These are phyloP conservation scores for Mycena filopes DNA, from an alignment of 768 basidiomycete species.

Conservation along the genomic window DNA sequence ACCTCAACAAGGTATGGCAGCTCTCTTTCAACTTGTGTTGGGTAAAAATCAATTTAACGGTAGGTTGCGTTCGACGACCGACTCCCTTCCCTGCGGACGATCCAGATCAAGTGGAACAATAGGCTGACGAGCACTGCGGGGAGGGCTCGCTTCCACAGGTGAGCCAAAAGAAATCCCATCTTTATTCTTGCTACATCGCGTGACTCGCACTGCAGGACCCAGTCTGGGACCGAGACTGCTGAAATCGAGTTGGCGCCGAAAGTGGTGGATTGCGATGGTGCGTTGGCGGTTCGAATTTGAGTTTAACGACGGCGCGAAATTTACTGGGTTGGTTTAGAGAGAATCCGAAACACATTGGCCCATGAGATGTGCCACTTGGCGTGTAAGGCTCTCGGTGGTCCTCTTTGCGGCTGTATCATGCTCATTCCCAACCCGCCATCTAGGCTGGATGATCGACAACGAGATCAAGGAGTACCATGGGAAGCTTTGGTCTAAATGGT, in stretches of 20 bases:
- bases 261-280: constrained; percentile 82
- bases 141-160: constrained; percentile 73
- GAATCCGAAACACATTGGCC: constrained; percentile 83
- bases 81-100: constrained; percentile 57
- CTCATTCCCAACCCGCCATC: too few species aligned
- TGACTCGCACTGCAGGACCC: constrained; percentile 36
- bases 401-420: too few species aligned
- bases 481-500: constrained; percentile 21
- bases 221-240: constrained; percentile 67
- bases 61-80: constrained; percentile 64
- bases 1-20: constrained; percentile 70
- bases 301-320: too few species aligned
- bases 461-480: constrained; percentile 53
- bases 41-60: too few species aligned
- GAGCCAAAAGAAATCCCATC: constrained; percentile 20
- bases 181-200: neutral
- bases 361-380: constrained; percentile 96
- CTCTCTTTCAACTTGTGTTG: too few species aligned
- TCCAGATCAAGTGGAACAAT: constrained; percentile 74
- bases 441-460: constrained; percentile 76
- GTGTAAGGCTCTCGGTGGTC: constrained; percentile 37
- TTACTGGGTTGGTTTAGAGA: constrained; percentile 55
- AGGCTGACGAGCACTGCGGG: constrained; percentile 76
- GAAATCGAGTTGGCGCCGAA: constrained; percentile 87
- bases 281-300: constrained; percentile 24